Evolutionary conservation across 2,329 filamentous ascomycete genomes (phyloP).

Genomic region (Stachybotrys chlorohalonatus): DNA sequence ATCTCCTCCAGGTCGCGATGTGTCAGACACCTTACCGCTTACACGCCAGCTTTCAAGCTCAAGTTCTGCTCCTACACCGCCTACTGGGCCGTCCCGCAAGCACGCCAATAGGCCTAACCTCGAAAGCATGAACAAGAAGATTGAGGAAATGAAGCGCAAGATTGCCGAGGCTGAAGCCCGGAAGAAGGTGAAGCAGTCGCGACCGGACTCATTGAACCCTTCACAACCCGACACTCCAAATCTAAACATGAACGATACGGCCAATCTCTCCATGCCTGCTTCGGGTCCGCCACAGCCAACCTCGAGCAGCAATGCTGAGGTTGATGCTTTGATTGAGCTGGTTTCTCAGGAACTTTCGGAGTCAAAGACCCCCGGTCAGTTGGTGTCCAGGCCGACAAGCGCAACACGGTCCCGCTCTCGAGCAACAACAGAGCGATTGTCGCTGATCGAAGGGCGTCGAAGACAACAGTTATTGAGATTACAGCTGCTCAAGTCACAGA

Average conservation of each 20-base stretch:
- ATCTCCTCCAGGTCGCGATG: constrained; percentile 30
- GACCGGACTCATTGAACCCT: constrained; percentile 18
- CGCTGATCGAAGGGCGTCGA: constrained; percentile 24
- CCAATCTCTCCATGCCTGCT: background rate
- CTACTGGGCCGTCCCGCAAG: constrained; percentile 22
- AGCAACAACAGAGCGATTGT: constrained; percentile 25
- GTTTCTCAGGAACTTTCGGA: background rate
- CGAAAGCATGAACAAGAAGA: constrained; percentile 44
- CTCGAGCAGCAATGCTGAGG: background rate
- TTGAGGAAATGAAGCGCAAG: constrained; percentile 49
- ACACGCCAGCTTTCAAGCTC: constrained; percentile 32
- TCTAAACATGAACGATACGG: background rate
- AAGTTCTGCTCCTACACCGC: constrained; percentile 27
- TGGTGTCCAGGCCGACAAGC: background rate
- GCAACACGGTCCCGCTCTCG: constrained; percentile 13
- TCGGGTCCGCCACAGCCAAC: background rate
- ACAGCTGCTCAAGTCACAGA: constrained; percentile 34
- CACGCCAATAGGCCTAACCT: constrained; percentile 31
- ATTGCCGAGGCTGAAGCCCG: constrained; percentile 52
- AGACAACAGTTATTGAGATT: constrained; percentile 35
- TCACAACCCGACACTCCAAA: constrained; percentile 9
- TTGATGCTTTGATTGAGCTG: background rate
- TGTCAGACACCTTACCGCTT: constrained; percentile 26
- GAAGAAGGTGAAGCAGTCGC: constrained; percentile 32
- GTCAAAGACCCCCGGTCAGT: background rate